Base-by-base conservation (phyloP, 768 basidiomycete genomes). In the Lentinula guzmanii region DNA sequence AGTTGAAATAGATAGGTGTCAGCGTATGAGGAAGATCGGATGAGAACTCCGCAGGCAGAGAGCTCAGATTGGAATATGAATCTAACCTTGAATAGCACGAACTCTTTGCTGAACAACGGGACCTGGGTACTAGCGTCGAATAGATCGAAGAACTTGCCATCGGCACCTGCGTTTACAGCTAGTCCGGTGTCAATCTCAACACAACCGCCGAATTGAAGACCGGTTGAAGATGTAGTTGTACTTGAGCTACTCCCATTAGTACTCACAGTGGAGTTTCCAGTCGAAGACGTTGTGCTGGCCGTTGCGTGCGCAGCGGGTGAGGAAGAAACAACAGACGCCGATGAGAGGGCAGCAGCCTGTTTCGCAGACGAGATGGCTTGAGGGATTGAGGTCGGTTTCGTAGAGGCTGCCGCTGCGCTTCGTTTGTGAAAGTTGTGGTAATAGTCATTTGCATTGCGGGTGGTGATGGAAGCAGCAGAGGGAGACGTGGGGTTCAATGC, bases 181-280 rank as follows among this genome's bases (percentile, higher is more conserved):
- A 75, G 34, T 2, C 71, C 75, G 8, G 70, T 75, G 34, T 65
- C 65, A 18, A 76, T 66, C 13, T 70, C 69, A 45, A 75, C 66
- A 63, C 74, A 77, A 0, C 76, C 76, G 13, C 68, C 69, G 28
- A 76, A 73, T 50, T 63, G 66, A 8, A 57, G 52, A 24, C 42
- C 48, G 13, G 13, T 61, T 56, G 52, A 67, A 7, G 58, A 50
- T 10, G 18, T 56, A 5, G 5, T 54, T 15, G n/a, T 53, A 57
- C 10, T 41, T 13, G 56, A 42, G 16, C 16, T 43, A 31, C 13
- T 33, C 2, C 16, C 16, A 21, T 6, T 33, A 31, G 5, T 31
- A 35, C 4, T 13, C 8, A 24, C 8, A 10, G 31, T 33, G 16
- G 21, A 24, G n/a, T 31, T 16, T 10, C 31, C 28, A 37, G 35